Evolutionary conservation across 768 basidiomycete genomes (phyloP).

Genomic region (Phylloporus rhodoxanthus): DNA sequence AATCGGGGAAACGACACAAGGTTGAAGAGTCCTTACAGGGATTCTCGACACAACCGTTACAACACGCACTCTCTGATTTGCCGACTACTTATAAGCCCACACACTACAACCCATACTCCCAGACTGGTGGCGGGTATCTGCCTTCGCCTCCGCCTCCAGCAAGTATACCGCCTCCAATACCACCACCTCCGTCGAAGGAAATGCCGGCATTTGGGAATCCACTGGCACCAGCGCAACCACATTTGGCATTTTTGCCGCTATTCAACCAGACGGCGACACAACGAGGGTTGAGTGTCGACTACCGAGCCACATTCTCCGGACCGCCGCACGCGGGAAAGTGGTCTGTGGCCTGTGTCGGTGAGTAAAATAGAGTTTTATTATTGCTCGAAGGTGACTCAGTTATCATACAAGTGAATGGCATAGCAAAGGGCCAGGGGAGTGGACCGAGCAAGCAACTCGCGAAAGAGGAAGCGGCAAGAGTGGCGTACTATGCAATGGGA

Average conservation of each 20-base stretch:
- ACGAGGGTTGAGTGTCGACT: conserved; percentile 56
- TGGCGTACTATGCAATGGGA: conserved; percentile 70
- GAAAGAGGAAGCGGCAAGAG: conserved; percentile 70
- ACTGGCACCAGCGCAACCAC: conserved; percentile 57
- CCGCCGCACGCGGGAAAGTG: conserved; percentile 66
- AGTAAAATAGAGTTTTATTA: conserved; percentile 22
- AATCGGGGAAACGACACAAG: conserved; percentile 27
- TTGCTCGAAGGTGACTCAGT: not conserved
- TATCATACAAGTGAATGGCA: conserved; percentile 53
- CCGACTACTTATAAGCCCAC: conserved; percentile 17
- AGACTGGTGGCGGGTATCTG: conserved; percentile 5
- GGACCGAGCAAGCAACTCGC: conserved; percentile 69
- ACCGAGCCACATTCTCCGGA: conserved; percentile 54
- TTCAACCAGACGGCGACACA: conserved; percentile 73
- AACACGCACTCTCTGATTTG: conserved; percentile 14
- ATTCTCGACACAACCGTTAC: conserved; percentile 25
- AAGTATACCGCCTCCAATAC: conserved; percentile 28
- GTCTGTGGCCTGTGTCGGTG: conserved; percentile 64
- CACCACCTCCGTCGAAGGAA: conserved; percentile 33
- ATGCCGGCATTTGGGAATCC: conserved; percentile 43
- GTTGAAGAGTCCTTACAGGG: conserved; percentile 29
- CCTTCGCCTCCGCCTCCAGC: conserved; percentile 23
- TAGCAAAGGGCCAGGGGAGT: conserved; percentile 58
- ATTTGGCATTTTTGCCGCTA: conserved; percentile 58
- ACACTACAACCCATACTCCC: conserved; percentile 29